Evolutionary conservation across 139 green algal species (phyloP).

Genomic region (Pleodorina starrii): DNA sequence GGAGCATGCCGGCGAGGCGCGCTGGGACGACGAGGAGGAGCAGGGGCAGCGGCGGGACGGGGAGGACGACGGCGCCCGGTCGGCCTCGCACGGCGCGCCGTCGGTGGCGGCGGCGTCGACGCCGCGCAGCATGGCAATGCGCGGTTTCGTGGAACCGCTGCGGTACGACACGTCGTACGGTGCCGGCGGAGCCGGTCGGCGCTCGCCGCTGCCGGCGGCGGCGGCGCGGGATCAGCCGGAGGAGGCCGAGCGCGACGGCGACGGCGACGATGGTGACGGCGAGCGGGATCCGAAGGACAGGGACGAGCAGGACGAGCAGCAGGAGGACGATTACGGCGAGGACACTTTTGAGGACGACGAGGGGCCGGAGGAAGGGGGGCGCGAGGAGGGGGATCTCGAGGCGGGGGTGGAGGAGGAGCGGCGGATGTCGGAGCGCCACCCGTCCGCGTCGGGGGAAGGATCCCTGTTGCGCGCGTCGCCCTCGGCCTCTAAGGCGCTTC

Average conservation of each 20-base stretch:
- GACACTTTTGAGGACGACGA: neutral
- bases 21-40: neutral
- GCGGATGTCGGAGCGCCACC: neutral
- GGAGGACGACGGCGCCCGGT: neutral
- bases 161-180: constrained; percentile 12
- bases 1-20: neutral
- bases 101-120: neutral
- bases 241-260: neutral
- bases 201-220: neutral
- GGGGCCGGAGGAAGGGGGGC: neutral
- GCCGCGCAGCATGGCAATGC: constrained; percentile 29
- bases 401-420: neutral
- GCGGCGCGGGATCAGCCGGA: neutral
- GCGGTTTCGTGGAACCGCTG: constrained; percentile 38
- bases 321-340: neutral
- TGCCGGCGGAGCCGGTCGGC: neutral
- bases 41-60: neutral
- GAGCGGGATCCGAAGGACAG: neutral
- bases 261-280: too few relatives aligned
- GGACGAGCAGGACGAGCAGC: neutral
- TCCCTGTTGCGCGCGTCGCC: neutral
- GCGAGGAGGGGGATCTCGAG: neutral
- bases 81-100: neutral
- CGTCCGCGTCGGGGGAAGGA: neutral
- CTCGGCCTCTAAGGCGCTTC: neutral